Conservation (phyloP, 345 rosid species). For the Corchorus olitorius region DNA sequence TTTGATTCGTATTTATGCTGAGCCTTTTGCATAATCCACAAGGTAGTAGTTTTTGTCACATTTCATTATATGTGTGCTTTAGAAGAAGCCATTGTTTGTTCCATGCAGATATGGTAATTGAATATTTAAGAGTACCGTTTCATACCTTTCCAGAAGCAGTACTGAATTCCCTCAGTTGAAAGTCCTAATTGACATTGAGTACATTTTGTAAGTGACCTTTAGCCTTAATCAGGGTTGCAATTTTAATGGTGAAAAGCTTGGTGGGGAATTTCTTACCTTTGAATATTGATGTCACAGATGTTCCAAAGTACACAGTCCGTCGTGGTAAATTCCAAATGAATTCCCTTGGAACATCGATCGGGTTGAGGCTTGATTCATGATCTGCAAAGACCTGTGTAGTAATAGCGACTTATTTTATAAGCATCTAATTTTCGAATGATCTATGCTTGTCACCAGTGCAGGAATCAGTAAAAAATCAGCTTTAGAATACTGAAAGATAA, state of each 20-base stretch:
- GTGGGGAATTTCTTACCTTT: conserved; percentile 50
- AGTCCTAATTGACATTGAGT: conserved; percentile 52
- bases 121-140: conserved; percentile 17
- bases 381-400: conserved; percentile 81
- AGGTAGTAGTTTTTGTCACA: neutral
- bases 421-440: neutral
- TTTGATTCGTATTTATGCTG: neutral
- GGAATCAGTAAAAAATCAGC: neutral
- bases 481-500: conserved; percentile 2
- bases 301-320: conserved; percentile 83
- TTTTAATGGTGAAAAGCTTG: neutral
- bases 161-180: conserved; percentile 71
- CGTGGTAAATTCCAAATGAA: conserved; percentile 81
- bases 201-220: conserved; percentile 27
- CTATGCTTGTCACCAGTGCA: neutral
- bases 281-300: conserved; percentile 84
- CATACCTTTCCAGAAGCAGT: conserved; percentile 92
- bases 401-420: conserved; percentile 23
- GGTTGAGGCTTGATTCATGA: conserved; percentile 74
- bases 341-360: conserved; percentile 73
- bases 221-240: conserved; percentile 7
- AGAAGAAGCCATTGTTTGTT: conserved; percentile 6
- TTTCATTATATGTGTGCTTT: neutral
- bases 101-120: conserved; percentile 17
- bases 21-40: neutral